Base-by-base conservation (phyloP, 2,329 filamentous ascomycete species). In the Alternaria incomplexa region DNA sequence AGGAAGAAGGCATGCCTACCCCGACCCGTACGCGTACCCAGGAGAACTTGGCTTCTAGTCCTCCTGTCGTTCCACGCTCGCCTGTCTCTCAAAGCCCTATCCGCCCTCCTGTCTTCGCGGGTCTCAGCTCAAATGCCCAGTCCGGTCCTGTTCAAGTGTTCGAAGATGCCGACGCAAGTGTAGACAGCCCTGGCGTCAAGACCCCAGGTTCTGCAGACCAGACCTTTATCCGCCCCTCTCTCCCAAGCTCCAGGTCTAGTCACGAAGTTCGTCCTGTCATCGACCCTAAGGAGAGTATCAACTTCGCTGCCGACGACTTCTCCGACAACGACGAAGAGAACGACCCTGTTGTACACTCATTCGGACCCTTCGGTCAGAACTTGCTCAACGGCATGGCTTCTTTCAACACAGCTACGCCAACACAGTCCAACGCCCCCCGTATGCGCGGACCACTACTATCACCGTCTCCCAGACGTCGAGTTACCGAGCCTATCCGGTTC, bases 311-410 rank as follows among this genome's bases (percentile, higher is more conserved):
- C 6, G 89, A 91, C 17, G 89, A 93, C 17, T 88, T 91, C 56
- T 90, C 92, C 54, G 89, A 97, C 66, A 76, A 67, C 8, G 78
- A 91, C 95, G 94, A 97, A 82, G 95, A 98, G 81, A 97, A 97
- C 67, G 96, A 98, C 71, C 94, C 94, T 3, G 89, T 97, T 58
- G 85, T 97, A 17, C 92, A 96, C 79, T 97, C 94, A 0, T 97
- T 97, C 70, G 94, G 93, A 15, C 93, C 93, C 1, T 97, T 92
- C 74, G 93, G 93, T 45, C 91, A 92, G 57, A 93, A 97, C 76
- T 85, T 97, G 40, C 89, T 95, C n/a, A 88, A 88, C 64, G 90
- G 92, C 25, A 87, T 97, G 78, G 91, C 92, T 22, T 92, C 91
- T 3, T 91, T 97, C 82, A 86, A 92, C 5, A 84, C 83, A 46